Evolutionary conservation across 176 grass and related monocot genomes (phyloP).

Genomic region (Oryza brachyantha): DNA sequence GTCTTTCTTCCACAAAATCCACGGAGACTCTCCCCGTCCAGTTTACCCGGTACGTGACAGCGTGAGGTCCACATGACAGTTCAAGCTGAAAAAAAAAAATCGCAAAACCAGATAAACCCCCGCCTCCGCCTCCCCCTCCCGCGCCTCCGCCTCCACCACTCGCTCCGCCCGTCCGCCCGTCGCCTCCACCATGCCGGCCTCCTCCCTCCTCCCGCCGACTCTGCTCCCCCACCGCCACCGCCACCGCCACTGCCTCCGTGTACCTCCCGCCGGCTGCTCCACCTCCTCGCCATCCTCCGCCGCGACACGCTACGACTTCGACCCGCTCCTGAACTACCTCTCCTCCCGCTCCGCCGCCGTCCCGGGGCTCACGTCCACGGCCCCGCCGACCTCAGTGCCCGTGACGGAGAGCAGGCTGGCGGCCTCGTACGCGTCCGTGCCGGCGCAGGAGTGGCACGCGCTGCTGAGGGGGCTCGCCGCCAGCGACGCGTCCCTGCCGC

Average conservation of each 20-base stretch:
- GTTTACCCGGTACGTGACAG: too few relatives aligned
- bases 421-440: slow-evolving; percentile 62
- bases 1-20: too few relatives aligned
- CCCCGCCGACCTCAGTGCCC: slow-evolving; percentile 26
- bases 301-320: slow-evolving; percentile 59
- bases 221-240: slow-evolving; percentile 19
- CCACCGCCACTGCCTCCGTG: slow-evolving; percentile 4
- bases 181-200: slow-evolving; percentile 30
- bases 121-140: neutral
- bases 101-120: slow-evolving; percentile 40
- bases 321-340: slow-evolving; percentile 67
- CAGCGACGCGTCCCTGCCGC: slow-evolving; percentile 55
- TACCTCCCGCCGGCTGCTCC: neutral
- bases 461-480: slow-evolving; percentile 64
- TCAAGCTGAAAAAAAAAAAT: neutral
- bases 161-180: slow-evolving; percentile 23
- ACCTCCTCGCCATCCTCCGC: neutral
- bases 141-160: slow-evolving; percentile 31
- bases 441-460: slow-evolving; percentile 62
- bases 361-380: slow-evolving; percentile 19
- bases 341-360: slow-evolving; percentile 20
- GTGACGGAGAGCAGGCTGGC: slow-evolving; percentile 45
- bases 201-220: slow-evolving; percentile 19
- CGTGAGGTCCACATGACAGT: neutral
- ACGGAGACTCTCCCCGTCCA: too few relatives aligned